Evolutionary conservation across 2,329 filamentous ascomycete genomes (phyloP).

Genomic region (Ceratocystis harringtonii): DNA sequence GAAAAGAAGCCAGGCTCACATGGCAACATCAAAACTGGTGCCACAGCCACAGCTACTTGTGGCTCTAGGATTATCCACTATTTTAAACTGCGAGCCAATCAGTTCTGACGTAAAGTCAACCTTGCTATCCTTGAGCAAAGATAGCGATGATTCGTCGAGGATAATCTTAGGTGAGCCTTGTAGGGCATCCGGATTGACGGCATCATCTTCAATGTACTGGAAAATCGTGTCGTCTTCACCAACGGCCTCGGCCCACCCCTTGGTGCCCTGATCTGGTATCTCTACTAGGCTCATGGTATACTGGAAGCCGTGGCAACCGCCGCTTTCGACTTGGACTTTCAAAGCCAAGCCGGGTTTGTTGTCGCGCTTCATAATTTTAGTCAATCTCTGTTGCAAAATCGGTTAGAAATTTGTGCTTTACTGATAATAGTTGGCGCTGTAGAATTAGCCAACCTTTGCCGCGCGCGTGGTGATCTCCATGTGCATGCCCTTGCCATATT

Average conservation of each 20-base stretch:
- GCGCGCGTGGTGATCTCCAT: slow-evolving; percentile 76
- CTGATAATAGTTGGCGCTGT: slow-evolving; percentile 17
- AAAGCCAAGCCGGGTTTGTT: slow-evolving; percentile 66
- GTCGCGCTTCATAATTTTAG: slow-evolving; percentile 59
- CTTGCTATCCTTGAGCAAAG: slow-evolving; percentile 81
- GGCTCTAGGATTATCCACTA: slow-evolving; percentile 80
- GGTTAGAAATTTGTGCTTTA: neutral
- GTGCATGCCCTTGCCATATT: slow-evolving; percentile 69
- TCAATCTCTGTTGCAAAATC: slow-evolving; percentile 42
- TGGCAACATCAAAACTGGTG: slow-evolving; percentile 89
- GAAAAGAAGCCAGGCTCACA: slow-evolving; percentile 26
- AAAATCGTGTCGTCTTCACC: slow-evolving; percentile 80
- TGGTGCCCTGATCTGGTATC: slow-evolving; percentile 30
- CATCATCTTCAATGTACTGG: slow-evolving; percentile 44
- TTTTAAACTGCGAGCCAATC: slow-evolving; percentile 81
- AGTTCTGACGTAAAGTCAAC: slow-evolving; percentile 94
- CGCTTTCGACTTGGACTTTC: slow-evolving; percentile 82
- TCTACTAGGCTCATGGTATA: slow-evolving; percentile 81
- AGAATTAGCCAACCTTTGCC: slow-evolving; percentile 52
- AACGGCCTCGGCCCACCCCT: slow-evolving; percentile 26
- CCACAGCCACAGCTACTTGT: slow-evolving; percentile 94
- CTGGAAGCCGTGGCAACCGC: slow-evolving; percentile 95
- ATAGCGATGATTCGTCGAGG: slow-evolving; percentile 73
- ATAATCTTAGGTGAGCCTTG: slow-evolving; percentile 56
- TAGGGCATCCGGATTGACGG: slow-evolving; percentile 21